Conservation (phyloP, 768 basidiomycete genomes). For the Kondoa malvinella region DNA sequence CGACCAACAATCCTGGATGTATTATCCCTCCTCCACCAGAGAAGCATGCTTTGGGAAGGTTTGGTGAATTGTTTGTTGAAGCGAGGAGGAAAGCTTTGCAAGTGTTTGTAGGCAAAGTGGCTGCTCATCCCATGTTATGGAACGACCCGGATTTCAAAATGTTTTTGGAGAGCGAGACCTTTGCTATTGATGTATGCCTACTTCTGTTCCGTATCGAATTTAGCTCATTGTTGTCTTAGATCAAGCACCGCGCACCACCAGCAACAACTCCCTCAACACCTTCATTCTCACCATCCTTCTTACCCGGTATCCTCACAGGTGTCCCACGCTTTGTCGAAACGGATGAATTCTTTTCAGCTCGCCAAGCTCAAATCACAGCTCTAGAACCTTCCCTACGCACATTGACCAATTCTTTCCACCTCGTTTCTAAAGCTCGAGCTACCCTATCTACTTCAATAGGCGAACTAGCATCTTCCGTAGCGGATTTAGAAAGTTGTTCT, state of each 20-base stretch:
- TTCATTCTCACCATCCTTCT: conserved; percentile 5
- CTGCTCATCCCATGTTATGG: conserved; percentile 72
- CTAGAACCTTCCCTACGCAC: conserved; percentile 76
- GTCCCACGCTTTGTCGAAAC: conserved; percentile 11
- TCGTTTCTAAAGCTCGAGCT: conserved; percentile 62
- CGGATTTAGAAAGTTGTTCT: conserved; percentile 31
- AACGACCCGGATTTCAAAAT: conserved; percentile 73
- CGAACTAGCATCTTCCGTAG: conserved; percentile 61
- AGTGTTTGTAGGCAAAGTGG: conserved; percentile 79
- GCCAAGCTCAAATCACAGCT: conserved; percentile 67
- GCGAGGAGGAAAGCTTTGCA: conserved; percentile 69
- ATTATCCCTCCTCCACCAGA: conserved; percentile 93
- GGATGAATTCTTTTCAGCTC: conserved; percentile 72
- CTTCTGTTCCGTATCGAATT: background rate
- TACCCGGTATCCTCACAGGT: conserved; percentile 15
- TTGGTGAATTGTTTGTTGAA: conserved; percentile 78
- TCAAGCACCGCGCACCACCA: conserved; percentile 48
- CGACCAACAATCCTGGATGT: conserved; percentile 82
- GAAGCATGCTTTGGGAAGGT: conserved; percentile 82
- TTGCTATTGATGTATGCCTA: conserved; percentile 55
- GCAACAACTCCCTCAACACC: background rate
- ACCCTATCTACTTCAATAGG: conserved; percentile 26
- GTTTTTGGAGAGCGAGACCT: conserved; percentile 86
- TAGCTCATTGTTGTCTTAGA: conserved; percentile 36
- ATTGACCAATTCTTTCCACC: conserved; percentile 69